A percentile compares a stretch with the other conserved stretches of the same genome.
phyloP scores from a whole-genome alignment of 805 yeast genomes.

The Yarrowia keelungensis region DNA sequence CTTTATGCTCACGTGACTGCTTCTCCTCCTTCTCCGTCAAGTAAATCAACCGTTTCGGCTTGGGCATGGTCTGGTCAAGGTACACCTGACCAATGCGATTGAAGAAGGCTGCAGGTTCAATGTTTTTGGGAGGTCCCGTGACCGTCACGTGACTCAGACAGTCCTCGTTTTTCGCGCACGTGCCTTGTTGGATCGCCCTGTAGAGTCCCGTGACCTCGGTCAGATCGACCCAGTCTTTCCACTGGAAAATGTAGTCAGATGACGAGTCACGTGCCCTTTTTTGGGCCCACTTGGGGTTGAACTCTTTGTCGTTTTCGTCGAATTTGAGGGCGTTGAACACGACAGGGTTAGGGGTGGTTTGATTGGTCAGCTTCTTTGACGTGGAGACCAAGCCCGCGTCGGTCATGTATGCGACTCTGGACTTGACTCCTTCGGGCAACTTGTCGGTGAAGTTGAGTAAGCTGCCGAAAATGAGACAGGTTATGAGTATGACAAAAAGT shows the following conservation, averaged over 20 bases:
- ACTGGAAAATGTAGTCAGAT: conserved; percentile 7
- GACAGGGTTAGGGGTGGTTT: too few species aligned
- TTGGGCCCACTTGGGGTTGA: conserved; percentile 27
- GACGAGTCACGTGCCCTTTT: conserved; percentile 13
- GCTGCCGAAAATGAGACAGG: conserved; percentile 21
- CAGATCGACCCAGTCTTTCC: conserved; percentile 38
- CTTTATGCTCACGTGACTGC: background rate
- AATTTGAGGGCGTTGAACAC: background rate
- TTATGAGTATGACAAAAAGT: conserved; percentile 6
- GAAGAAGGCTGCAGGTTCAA: background rate
- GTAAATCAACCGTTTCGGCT: background rate
- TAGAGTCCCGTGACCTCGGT: conserved; percentile 12
- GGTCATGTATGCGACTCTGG: conserved; percentile 12
- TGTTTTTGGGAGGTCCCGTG: conserved; percentile 1
- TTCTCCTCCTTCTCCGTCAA: background rate
- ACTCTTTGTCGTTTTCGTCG: conserved; percentile 5
- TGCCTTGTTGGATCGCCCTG: background rate
- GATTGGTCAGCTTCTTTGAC: too few species aligned
- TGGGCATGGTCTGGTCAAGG: conserved; percentile 4
- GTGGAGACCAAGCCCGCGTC: conserved; percentile 2
- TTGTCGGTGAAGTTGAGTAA: conserved; percentile 14
- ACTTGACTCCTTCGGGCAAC: background rate
- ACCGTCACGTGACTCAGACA: conserved; percentile 1
- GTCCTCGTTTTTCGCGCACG: background rate
- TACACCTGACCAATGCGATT: background rate